These are phyloP conservation scores for Auricularia auricula-judae DNA, from an alignment of 768 basidiomycete genomes.

Conservation along the genomic window DNA sequence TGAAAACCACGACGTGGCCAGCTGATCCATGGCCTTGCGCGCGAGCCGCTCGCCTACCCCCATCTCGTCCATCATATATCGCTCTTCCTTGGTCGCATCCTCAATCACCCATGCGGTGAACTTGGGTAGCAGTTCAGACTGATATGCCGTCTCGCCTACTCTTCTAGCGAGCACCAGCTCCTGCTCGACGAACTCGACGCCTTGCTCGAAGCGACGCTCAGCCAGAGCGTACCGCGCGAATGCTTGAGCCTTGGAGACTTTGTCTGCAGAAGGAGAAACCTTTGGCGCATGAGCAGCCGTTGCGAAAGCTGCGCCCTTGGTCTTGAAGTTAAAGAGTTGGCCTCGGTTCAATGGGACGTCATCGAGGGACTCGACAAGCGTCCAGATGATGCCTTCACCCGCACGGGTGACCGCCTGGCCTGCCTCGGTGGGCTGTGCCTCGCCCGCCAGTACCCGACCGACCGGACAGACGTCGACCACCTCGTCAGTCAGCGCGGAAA, in stretches of 20 bases:
- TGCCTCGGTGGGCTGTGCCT: not conserved
- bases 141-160: not conserved
- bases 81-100: conserved; percentile 4
- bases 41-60: not conserved
- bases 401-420: not conserved
- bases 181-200: conserved; percentile 4
- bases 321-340: conserved; percentile 5
- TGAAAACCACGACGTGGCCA: not conserved
- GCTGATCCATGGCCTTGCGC: not conserved
- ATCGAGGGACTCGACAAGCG: conserved; percentile 2
- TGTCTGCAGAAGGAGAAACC: not conserved
- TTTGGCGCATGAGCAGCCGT: not conserved
- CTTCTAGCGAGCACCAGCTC: not conserved
- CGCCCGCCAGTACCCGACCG: not conserved
- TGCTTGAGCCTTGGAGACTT: not conserved
- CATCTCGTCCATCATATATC: not conserved
- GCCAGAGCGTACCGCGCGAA: conserved; percentile 5
- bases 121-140: not conserved
- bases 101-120: conserved; percentile 1
- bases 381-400: conserved; percentile 6
- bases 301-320: conserved; percentile 3
- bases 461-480: conserved; percentile 2
- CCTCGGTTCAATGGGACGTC: not conserved
- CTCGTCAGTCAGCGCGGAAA: not conserved
- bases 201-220: conserved; percentile 4